A percentile compares a stretch with the other conserved stretches of the same genome.
phyloP scores from a whole-genome alignment of 768 basidiomycete species.

The Suillus occidentalis region DNA sequence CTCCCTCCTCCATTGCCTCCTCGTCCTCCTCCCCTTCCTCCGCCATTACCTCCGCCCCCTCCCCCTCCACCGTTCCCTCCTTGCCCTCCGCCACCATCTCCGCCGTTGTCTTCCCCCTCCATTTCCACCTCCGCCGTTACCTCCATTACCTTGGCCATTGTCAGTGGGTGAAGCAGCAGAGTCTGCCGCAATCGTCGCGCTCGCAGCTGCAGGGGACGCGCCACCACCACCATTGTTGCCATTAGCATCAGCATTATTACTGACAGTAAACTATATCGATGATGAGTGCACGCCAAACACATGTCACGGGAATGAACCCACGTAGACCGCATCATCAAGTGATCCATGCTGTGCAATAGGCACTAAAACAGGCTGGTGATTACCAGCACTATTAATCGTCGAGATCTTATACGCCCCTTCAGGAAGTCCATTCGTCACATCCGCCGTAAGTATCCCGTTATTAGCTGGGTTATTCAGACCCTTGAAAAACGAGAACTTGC shows the following conservation, averaged over 20 bases:
- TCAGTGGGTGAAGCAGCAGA: conserved; percentile 6
- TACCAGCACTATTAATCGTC: conserved; percentile 55
- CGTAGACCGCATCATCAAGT: conserved; percentile 61
- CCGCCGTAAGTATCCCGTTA: conserved; percentile 49
- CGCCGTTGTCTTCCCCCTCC: no score
- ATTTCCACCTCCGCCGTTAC: conserved; percentile 6
- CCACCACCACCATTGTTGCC: conserved; percentile 5
- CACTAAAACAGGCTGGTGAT: conserved; percentile 60
- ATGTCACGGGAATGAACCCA: conserved; percentile 31
- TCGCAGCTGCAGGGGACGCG: background rate
- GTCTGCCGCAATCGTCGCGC: background rate
- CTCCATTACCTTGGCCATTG: conserved; percentile 7
- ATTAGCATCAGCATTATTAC: conserved; percentile 11
- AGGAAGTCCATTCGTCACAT: conserved; percentile 55
- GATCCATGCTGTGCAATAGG: conserved; percentile 61
- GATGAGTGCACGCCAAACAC: conserved; percentile 9
- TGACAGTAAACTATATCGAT: conserved; percentile 34
- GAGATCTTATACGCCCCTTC: conserved; percentile 59
- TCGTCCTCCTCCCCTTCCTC: no score
- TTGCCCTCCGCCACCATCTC: background rate
- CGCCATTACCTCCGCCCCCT: no score
- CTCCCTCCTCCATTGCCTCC: no score
- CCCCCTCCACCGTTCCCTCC: no score
- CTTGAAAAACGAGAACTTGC: conserved; percentile 56
- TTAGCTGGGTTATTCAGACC: conserved; percentile 45